Evolutionary conservation across 257 asterid species (phyloP), one percentile per base, ranked within the genome.

Genomic region (Scutellaria minor): DNA sequence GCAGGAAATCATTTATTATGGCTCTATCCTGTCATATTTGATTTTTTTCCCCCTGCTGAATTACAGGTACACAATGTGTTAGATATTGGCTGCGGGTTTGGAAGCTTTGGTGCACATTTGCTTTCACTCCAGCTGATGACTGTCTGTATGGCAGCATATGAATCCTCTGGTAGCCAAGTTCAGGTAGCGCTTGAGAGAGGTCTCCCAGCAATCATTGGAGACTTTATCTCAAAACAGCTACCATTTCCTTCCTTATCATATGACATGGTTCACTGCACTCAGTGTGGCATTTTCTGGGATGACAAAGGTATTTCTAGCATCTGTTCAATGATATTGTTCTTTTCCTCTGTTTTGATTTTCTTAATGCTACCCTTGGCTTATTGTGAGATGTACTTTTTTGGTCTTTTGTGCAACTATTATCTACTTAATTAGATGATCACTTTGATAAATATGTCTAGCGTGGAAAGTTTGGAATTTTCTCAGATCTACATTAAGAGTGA

Each of bases 171-270:
- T 74, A 95, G 98, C 89, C 99, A 95, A 86, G 97, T 92, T 73
- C 99, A 95, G 82, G 81, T 95, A 50, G 90, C 92, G 69, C 98
- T 94, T 14, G 99, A 94, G 88, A 90, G 99, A 85, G 99, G 99
- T 75, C 98, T 95, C 80, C 99, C 99, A 0, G 98, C 99, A 61
- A 66, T 95, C 59, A 88, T 92, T 70, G 98, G 96, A 80, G 83
- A 83, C 77, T 92, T 95, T 69, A 78, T 85, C 73, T 82, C 97
- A 54, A 88, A 77, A 81, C 98, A 95, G 80, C 88, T 95, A 48
- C 98, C 99, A 66, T 80, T 88, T 83, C 97, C 98, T 45, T 87
- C 99, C 74, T 86, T 95, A 41, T 90, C 99, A 22, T 95, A 87
- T 85, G 98, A 85, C 85, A 90, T 95, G 97, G 86, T 92, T 81